These are phyloP conservation scores for Trametes gibbosa DNA, from an alignment of 768 basidiomycete species.

Conservation along the genomic window DNA sequence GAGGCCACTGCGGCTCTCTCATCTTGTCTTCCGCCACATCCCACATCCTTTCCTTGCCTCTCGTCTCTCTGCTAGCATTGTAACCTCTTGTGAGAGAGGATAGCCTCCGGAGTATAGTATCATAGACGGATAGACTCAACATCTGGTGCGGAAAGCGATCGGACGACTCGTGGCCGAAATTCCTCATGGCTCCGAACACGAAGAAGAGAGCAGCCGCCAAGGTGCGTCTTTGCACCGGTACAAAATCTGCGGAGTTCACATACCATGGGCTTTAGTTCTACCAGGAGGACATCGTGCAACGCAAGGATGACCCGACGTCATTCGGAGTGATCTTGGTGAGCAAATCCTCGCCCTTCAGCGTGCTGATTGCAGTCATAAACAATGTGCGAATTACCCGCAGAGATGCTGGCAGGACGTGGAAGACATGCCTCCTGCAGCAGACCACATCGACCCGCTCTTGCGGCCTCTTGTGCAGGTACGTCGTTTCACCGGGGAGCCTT, in stretches of 20 bases:
- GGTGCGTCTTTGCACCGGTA: not conserved
- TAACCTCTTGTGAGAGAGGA: too few species aligned
- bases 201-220: slow-evolving; percentile 18
- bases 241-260: not conserved
- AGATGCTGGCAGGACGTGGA: slow-evolving; percentile 90
- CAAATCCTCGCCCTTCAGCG: not conserved
- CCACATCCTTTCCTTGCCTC: too few species aligned
- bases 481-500: not conserved
- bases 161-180: not conserved
- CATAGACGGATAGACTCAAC: not conserved
- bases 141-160: not conserved
- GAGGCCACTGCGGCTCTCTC: too few species aligned
- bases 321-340: slow-evolving; percentile 68
- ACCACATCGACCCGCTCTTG: slow-evolving; percentile 65
- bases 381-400: slow-evolving; percentile 36
- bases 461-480: slow-evolving; percentile 53
- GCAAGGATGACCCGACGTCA: slow-evolving; percentile 35
- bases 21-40: too few species aligned
- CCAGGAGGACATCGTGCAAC: slow-evolving; percentile 38
- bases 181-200: slow-evolving; percentile 10
- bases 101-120: not conserved
- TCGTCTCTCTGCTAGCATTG: too few species aligned
- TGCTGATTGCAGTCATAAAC: not conserved
- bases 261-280: slow-evolving; percentile 33
- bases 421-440: slow-evolving; percentile 48